These are phyloP conservation scores for Starmerella bombi DNA, from an alignment of 805 yeast genomes.

Conservation along the genomic window DNA sequence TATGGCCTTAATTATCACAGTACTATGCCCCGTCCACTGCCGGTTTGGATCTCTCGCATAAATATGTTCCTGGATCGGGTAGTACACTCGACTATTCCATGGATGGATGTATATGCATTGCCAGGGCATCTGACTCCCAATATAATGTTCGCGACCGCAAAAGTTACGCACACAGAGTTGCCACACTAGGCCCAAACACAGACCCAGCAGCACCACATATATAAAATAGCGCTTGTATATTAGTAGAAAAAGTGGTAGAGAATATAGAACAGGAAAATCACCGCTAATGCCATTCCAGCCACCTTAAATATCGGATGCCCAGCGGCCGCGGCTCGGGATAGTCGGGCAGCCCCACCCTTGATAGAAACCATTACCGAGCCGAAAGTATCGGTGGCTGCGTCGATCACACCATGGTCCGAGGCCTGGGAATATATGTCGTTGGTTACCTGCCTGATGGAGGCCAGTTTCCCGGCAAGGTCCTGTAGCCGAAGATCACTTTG, in stretches of 20 bases:
- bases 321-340: constrained; percentile 42
- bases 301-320: constrained; percentile 50
- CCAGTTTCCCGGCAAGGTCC: constrained; percentile 49
- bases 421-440: constrained; percentile 57
- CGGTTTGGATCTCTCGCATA: too few relatives aligned
- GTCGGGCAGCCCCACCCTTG: constrained; percentile 38
- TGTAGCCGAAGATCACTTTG: constrained; percentile 54
- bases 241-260: constrained; percentile 36
- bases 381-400: constrained; percentile 40
- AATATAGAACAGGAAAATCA: constrained; percentile 46
- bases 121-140: too few relatives aligned
- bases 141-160: too few relatives aligned
- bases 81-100: too few relatives aligned
- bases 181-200: too few relatives aligned
- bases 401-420: constrained; percentile 33
- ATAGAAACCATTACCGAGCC: constrained; percentile 36
- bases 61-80: too few relatives aligned
- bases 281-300: constrained; percentile 42
- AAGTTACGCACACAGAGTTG: too few relatives aligned
- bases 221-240: too few relatives aligned
- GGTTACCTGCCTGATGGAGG: constrained; percentile 51
- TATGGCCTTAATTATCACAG: too few relatives aligned
- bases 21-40: too few relatives aligned
- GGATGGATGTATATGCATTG: too few relatives aligned
- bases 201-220: too few relatives aligned